A percentile compares a stretch with the other conserved stretches of the same genome.
Evolutionary conservation across 352 stramenopile species (phyloP).

Genomic region (Heterotrichella gracilis): DNA sequence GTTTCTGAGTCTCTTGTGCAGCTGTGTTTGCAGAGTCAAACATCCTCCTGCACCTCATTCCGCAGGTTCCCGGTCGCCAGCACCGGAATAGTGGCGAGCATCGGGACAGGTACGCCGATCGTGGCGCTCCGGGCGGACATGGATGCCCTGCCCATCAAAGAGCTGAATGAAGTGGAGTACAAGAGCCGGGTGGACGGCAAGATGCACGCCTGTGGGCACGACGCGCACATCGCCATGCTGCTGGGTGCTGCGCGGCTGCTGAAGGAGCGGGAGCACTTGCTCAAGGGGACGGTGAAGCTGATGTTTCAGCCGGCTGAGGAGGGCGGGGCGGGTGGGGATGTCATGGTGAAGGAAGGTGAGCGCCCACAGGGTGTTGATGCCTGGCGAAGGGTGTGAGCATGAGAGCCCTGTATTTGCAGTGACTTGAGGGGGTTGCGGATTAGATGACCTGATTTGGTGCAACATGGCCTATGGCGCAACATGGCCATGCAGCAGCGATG

Average conservation of each 20-base stretch:
- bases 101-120: conserved; percentile 35
- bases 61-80: too few species aligned
- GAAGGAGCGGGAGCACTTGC: conserved; percentile 30
- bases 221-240: conserved; percentile 67
- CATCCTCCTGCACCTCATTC: too few species aligned
- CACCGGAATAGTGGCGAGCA: conserved; percentile 54
- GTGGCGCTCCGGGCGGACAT: conserved; percentile 67
- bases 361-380: too few species aligned
- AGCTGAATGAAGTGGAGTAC: conserved; percentile 20
- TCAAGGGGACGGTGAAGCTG: conserved; percentile 41
- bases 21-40: too few species aligned
- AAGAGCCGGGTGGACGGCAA: conserved; percentile 24
- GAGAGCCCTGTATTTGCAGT: too few species aligned
- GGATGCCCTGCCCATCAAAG: conserved; percentile 56
- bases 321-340: conserved; percentile 47
- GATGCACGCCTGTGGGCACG: conserved; percentile 67
- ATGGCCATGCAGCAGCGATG: too few species aligned
- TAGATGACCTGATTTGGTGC: too few species aligned
- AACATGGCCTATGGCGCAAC: too few species aligned
- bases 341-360: conserved; percentile 60
- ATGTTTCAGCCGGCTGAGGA: conserved; percentile 78
- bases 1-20: too few species aligned
- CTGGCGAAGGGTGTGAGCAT: too few species aligned
- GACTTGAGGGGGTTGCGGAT: too few species aligned
- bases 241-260: conserved; percentile 45